Percentiles rank a stretch among this genome's conserved stretches.
Evolutionary conservation across 1,284 basidiomycete species (phyloP).

Genomic region (Sporisorium iseilematis-ciliati): DNA sequence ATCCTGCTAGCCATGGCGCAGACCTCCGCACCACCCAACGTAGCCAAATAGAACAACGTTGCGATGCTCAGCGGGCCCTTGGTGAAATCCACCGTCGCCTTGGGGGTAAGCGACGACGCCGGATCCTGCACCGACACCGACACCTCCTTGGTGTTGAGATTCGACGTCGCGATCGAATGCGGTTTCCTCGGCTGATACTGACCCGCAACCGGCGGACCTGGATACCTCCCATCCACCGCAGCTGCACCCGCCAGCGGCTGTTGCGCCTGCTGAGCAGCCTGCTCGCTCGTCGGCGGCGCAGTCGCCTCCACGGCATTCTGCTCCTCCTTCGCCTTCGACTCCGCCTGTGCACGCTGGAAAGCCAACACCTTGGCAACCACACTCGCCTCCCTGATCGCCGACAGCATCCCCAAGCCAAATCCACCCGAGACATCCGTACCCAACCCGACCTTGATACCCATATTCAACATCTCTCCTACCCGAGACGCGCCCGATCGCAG

Average conservation of each 20-base stretch:
- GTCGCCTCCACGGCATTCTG: slow-evolving; percentile 15
- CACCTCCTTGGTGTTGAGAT: slow-evolving; percentile 32
- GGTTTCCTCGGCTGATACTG: slow-evolving; percentile 47
- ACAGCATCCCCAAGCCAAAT: slow-evolving; percentile 84
- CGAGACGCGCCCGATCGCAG: slow-evolving; percentile 84
- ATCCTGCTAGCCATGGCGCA: slow-evolving; percentile 79
- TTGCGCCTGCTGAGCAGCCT: slow-evolving; percentile 22
- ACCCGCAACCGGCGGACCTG: slow-evolving; percentile 44
- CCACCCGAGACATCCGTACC: slow-evolving; percentile 95
- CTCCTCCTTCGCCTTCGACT: slow-evolving; percentile 45
- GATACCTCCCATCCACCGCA: slow-evolving; percentile 41
- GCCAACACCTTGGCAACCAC: slow-evolving; percentile 82
- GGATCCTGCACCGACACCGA: slow-evolving; percentile 34
- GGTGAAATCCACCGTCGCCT: slow-evolving; percentile 72
- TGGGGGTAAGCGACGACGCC: slow-evolving; percentile 29
- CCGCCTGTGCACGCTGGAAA: slow-evolving; percentile 54
- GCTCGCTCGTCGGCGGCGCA: slow-evolving; percentile 27
- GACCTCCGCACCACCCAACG: slow-evolving; percentile 88
- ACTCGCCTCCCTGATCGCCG: slow-evolving; percentile 84
- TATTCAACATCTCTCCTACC: slow-evolving; percentile 82
- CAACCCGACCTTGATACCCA: slow-evolving; percentile 84
- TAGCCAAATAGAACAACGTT: slow-evolving; percentile 88
- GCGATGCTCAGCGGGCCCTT: slow-evolving; percentile 79
- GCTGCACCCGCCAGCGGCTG: slow-evolving; percentile 37
- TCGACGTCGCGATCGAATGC: slow-evolving; percentile 40